Evolutionary conservation across 768 basidiomycete genomes (phyloP).

Genomic region (Naganishia antarctica): DNA sequence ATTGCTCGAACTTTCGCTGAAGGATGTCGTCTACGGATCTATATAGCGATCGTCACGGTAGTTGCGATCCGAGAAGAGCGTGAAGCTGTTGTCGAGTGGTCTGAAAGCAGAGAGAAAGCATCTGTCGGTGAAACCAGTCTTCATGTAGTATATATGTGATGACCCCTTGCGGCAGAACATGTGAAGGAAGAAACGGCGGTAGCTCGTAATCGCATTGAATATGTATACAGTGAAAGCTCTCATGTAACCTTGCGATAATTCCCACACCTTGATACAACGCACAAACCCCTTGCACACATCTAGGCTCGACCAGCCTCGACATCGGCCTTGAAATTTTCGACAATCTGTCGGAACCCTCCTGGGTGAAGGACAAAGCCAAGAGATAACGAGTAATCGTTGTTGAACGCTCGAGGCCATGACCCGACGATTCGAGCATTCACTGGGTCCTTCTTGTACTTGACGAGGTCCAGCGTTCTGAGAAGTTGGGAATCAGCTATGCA

Average conservation of each 20-base stretch:
- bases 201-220: too few species aligned
- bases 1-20: too few species aligned
- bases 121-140: too few species aligned
- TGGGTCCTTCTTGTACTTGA: conserved; percentile 47
- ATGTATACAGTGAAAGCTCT: background rate
- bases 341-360: conserved; percentile 47
- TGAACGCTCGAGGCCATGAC: conserved; percentile 47
- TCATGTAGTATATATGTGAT: too few species aligned
- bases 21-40: too few species aligned
- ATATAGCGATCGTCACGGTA: too few species aligned
- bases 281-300: background rate
- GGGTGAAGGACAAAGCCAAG: conserved; percentile 46
- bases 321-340: conserved; percentile 45
- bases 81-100: too few species aligned
- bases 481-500: background rate
- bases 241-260: background rate
- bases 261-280: conserved; percentile 4
- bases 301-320: conserved; percentile 44
- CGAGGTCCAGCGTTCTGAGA: conserved; percentile 38
- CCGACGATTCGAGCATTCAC: conserved; percentile 46
- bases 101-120: too few species aligned
- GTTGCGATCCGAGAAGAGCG: too few species aligned
- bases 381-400: conserved; percentile 42
- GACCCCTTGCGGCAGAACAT: too few species aligned
- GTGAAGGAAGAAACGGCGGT: too few species aligned